These are phyloP conservation scores for Euphorbia pulcherrima DNA, from an alignment of 345 rosid genomes.

Conservation along the genomic window DNA sequence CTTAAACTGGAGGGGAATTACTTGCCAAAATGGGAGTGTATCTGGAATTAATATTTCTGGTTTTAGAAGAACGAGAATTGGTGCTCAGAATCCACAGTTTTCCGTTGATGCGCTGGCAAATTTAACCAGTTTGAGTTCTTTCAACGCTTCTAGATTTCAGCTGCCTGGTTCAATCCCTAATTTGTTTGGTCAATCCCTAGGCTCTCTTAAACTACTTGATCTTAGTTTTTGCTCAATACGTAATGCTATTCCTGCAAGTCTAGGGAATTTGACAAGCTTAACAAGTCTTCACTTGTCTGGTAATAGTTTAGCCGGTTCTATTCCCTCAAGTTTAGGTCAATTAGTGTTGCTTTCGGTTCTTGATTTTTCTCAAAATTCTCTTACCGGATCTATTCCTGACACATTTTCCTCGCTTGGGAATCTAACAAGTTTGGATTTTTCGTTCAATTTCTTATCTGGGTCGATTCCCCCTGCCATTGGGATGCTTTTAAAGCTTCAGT, in stretches of 20 bases:
- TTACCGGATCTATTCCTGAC: slow-evolving; percentile 64
- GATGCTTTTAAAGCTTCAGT: slow-evolving; percentile 45
- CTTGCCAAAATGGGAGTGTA: slow-evolving; percentile 61
- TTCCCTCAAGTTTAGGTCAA: slow-evolving; percentile 63
- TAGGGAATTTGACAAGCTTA: slow-evolving; percentile 69
- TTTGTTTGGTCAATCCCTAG: slow-evolving; percentile 62
- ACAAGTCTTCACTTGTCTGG: slow-evolving; percentile 50
- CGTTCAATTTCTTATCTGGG: slow-evolving; percentile 63
- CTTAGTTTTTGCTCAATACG: slow-evolving; percentile 64
- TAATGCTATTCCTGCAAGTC: slow-evolving; percentile 57
- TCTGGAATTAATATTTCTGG: slow-evolving; percentile 73
- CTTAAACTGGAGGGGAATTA: slow-evolving; percentile 60
- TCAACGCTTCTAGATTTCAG: slow-evolving; percentile 71
- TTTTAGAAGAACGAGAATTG: slow-evolving; percentile 76
- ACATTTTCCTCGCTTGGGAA: slow-evolving; percentile 55
- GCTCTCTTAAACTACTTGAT: slow-evolving; percentile 68
- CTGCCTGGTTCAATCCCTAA: slow-evolving; percentile 80
- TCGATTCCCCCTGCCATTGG: slow-evolving; percentile 62
- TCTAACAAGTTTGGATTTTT: slow-evolving; percentile 60
- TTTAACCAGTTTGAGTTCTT: slow-evolving; percentile 54
- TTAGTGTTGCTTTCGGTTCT: slow-evolving; percentile 49
- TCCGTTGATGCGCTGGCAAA: slow-evolving; percentile 63
- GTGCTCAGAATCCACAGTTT: slow-evolving; percentile 71
- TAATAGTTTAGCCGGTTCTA: slow-evolving; percentile 51
- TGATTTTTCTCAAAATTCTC: slow-evolving; percentile 61